Conservation (phyloP, 768 basidiomycete genomes). For the Pleurotus giganteus region DNA sequence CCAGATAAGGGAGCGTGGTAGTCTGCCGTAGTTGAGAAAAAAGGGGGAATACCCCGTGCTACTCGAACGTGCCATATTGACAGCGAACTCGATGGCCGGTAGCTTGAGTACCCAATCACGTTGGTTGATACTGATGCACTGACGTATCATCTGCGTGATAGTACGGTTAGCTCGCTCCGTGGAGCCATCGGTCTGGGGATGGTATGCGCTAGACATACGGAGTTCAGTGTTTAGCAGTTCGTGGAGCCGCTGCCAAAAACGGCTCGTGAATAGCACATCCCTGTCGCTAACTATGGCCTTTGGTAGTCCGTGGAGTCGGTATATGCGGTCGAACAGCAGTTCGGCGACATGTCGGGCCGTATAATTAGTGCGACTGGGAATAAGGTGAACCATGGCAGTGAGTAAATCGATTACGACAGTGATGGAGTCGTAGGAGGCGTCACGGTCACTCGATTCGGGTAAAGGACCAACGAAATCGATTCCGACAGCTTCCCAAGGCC, state of each 20-base stretch:
- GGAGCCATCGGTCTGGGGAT: conserved; percentile 23
- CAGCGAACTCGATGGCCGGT: conserved; percentile 33
- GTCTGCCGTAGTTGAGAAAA: conserved; percentile 17
- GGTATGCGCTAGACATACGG: conserved; percentile 28
- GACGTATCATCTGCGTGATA: conserved; percentile 26
- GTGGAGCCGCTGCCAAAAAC: conserved; percentile 14
- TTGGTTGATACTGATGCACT: conserved; percentile 21
- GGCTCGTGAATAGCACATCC: conserved; percentile 17
- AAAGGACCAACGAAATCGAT: conserved; percentile 29
- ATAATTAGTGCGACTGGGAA: conserved; percentile 13
- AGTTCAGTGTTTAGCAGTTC: conserved; percentile 16
- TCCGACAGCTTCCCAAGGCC: conserved; percentile 25
- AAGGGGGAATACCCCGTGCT: too few relatives aligned
- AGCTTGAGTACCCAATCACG: conserved; percentile 27
- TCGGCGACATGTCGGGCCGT: conserved; percentile 17
- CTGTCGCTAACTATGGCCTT: conserved; percentile 19
- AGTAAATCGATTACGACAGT: conserved; percentile 18
- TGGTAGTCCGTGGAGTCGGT: conserved; percentile 32
- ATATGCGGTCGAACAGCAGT: conserved; percentile 20
- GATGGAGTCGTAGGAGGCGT: conserved; percentile 19
- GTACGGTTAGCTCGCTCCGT: conserved; percentile 31
- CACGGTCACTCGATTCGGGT: conserved; percentile 19
- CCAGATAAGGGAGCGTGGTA: conserved; percentile 21
- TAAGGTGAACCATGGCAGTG: conserved; percentile 14
- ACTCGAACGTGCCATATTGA: conserved; percentile 31